Evolutionary conservation across 371 early-diverging fungal genomes (phyloP).

Genomic region (Blastocladiella emersonii): DNA sequence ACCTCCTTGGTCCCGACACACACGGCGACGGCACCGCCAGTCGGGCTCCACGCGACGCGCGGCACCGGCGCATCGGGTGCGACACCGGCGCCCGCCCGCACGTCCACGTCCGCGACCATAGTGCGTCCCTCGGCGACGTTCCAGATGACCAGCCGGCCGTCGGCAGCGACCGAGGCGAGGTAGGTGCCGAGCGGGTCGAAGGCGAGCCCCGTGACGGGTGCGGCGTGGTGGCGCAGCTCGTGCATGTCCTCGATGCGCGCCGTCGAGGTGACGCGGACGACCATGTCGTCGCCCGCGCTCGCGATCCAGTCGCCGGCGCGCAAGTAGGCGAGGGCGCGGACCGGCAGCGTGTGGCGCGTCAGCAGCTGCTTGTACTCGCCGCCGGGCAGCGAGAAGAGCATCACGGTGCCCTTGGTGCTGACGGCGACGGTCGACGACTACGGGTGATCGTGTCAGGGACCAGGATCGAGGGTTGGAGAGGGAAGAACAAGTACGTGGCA

Average conservation of each 20-base stretch:
- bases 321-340: neutral
- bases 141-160: neutral
- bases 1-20: no score
- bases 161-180: neutral
- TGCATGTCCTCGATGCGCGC: neutral
- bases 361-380: neutral
- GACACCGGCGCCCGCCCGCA: no score
- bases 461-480: neutral
- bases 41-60: no score
- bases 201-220: neutral
- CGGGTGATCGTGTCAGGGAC: no score
- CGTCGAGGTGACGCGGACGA: neutral
- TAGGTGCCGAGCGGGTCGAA: constrained; percentile 1
- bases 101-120: no score
- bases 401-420: neutral
- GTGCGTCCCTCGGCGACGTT: neutral
- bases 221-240: neutral
- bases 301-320: neutral
- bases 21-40: no score
- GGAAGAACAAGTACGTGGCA: neutral
- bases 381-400: neutral
- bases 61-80: no score
- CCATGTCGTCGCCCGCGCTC: neutral
- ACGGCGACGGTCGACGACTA: neutral
- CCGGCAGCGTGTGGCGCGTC: constrained; percentile 2